Percentiles rank a stretch among this genome's conserved stretches.
These are phyloP conservation scores for Spathaspora passalidarum DNA, from an alignment of 805 yeast species.

Conservation along the genomic window DNA sequence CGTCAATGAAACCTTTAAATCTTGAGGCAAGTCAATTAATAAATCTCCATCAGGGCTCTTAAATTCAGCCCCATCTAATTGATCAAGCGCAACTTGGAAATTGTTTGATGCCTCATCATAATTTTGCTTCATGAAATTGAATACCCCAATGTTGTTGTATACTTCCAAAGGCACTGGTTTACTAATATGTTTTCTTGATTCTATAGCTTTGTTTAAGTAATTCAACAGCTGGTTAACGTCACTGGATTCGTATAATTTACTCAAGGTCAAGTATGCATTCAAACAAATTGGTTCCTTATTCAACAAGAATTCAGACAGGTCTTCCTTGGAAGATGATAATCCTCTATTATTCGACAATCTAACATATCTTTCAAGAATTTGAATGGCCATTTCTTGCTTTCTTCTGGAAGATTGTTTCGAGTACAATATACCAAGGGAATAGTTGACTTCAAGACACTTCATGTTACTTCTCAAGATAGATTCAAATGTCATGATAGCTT, in stretches of 20 bases:
- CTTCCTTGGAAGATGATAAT: conserved; percentile 20
- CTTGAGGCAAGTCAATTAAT: conserved; percentile 21
- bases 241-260: conserved; percentile 62
- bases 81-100: conserved; percentile 50
- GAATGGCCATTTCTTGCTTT: conserved; percentile 54
- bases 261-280: conserved; percentile 65
- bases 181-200: conserved; percentile 38
- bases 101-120: conserved; percentile 53
- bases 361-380: conserved; percentile 66
- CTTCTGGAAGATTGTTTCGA: conserved; percentile 45
- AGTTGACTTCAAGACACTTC: conserved; percentile 69
- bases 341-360: conserved; percentile 53
- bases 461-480: conserved; percentile 62
- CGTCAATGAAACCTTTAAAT: conserved; percentile 28
- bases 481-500: conserved; percentile 84
- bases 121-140: conserved; percentile 66
- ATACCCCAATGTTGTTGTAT: conserved; percentile 81
- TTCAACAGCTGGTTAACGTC: conserved; percentile 67
- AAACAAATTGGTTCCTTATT: conserved; percentile 55
- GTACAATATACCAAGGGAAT: conserved; percentile 73
- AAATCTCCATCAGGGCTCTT: conserved; percentile 41
- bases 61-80: conserved; percentile 26
- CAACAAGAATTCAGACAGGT: conserved; percentile 17
- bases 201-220: conserved; percentile 59
- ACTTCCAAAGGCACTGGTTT: conserved; percentile 57